These are phyloP conservation scores for Abrus pulchellus DNA, from an alignment of 306 rosid species.

Conservation along the genomic window DNA sequence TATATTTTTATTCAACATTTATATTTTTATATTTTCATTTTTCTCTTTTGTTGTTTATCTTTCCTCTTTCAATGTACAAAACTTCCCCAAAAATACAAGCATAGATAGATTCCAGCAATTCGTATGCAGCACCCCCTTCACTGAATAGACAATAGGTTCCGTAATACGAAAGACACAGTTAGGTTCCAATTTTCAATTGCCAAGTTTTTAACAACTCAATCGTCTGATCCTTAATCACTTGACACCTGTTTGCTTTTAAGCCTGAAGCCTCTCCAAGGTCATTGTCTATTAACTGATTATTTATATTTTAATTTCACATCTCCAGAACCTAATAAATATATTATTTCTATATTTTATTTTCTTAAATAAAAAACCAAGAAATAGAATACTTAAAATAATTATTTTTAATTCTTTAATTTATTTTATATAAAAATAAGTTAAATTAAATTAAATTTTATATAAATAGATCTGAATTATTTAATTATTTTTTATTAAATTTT, in stretches of 20 bases:
- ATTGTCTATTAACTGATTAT: background rate
- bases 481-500: too few species aligned
- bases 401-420: too few species aligned
- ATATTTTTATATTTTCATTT: too few species aligned
- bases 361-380: background rate
- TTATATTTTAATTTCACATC: background rate
- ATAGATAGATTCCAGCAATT: background rate
- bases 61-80: too few species aligned
- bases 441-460: too few species aligned
- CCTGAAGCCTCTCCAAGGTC: background rate
- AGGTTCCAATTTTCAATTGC: constrained; percentile 30
- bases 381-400: background rate
- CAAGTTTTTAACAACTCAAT: constrained; percentile 4
- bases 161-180: background rate
- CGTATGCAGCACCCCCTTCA: background rate
- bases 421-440: too few species aligned
- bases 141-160: background rate
- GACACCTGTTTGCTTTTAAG: constrained; percentile 43
- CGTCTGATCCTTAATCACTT: background rate
- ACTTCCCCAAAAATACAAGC: too few species aligned
- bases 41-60: too few species aligned
- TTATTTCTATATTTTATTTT: background rate
- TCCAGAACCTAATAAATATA: background rate
- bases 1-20: too few species aligned
- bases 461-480: too few species aligned